phyloP scores from a whole-genome alignment of 2,329 filamentous ascomycete genomes.

The Pleurostoma richardsiae region DNA sequence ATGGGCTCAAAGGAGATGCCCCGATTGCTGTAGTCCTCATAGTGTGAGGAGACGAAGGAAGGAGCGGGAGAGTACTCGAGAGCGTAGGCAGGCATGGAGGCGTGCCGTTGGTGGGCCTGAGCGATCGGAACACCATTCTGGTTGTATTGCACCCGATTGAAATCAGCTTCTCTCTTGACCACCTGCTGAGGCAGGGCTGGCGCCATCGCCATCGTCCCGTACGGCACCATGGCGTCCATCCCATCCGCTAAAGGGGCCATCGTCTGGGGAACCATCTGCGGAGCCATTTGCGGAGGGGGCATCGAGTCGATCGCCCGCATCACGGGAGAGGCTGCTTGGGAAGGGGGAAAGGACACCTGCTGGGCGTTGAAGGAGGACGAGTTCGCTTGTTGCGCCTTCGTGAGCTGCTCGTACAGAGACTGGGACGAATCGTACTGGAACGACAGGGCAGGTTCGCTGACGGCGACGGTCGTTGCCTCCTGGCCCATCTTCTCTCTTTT shows the following conservation, averaged over 20 bases:
- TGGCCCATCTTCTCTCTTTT: slow-evolving; percentile 99
- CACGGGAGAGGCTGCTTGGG: slow-evolving; percentile 81
- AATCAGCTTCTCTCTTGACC: slow-evolving; percentile 88
- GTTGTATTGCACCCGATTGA: slow-evolving; percentile 78
- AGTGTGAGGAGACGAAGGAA: slow-evolving; percentile 97
- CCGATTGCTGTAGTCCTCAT: slow-evolving; percentile 95
- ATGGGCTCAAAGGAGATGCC: slow-evolving; percentile 95
- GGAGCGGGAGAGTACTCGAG: slow-evolving; percentile 97
- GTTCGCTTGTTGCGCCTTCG: slow-evolving; percentile 97
- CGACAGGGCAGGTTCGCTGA: slow-evolving; percentile 93
- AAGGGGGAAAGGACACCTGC: slow-evolving; percentile 61
- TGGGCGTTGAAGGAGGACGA: slow-evolving; percentile 92
- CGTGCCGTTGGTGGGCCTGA: slow-evolving; percentile 83
- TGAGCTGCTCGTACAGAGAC: slow-evolving; percentile 98
- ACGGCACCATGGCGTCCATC: slow-evolving; percentile 70
- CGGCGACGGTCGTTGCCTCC: slow-evolving; percentile 92
- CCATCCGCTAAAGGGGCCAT: slow-evolving; percentile 54
- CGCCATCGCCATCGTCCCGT: slow-evolving; percentile 66
- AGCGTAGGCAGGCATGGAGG: slow-evolving; percentile 93
- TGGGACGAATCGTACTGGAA: slow-evolving; percentile 99
- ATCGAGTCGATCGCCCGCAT: slow-evolving; percentile 90
- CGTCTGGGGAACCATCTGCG: slow-evolving; percentile 49
- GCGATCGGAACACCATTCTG: slow-evolving; percentile 83
- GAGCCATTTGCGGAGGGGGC: slow-evolving; percentile 67
- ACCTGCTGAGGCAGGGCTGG: slow-evolving; percentile 65